These are phyloP conservation scores for Moesziomyces sp. DNA, from an alignment of 1,284 basidiomycete genomes.

Conservation along the genomic window DNA sequence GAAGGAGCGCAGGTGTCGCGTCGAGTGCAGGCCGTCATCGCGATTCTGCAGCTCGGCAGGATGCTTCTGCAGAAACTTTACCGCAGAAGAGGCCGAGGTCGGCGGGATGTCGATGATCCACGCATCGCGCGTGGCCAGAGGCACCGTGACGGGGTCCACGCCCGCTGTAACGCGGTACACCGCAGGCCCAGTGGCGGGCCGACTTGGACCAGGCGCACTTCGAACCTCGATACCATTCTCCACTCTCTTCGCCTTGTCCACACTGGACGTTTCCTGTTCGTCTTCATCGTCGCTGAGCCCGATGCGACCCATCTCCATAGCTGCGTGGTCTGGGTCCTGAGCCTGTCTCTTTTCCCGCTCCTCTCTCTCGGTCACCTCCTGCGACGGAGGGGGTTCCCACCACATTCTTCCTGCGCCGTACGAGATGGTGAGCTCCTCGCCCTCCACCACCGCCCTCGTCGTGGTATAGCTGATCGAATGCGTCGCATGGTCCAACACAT, in stretches of 20 bases:
- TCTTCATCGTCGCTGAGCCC: conserved; percentile 7
- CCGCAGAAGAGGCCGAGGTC: conserved; percentile 28
- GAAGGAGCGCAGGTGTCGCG: conserved; percentile 55
- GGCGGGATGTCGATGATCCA: conserved; percentile 86
- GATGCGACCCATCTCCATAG: conserved; percentile 15
- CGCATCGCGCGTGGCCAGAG: conserved; percentile 73
- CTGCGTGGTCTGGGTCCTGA: conserved; percentile 10
- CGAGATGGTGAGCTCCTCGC: conserved; percentile 83
- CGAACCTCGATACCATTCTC: conserved; percentile 24
- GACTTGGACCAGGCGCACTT: conserved; percentile 22
- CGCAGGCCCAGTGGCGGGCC: conserved; percentile 29
- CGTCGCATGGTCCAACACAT: conserved; percentile 70
- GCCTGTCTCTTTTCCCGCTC: conserved; percentile 4
- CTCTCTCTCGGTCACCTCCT: conserved; percentile 10
- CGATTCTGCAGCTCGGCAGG: conserved; percentile 31
- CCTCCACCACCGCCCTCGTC: conserved; percentile 71
- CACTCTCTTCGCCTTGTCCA: neutral
- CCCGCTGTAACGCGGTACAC: conserved; percentile 67
- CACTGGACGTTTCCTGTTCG: neutral
- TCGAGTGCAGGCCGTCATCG: conserved; percentile 40
- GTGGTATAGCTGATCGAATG: conserved; percentile 79
- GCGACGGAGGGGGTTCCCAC: conserved; percentile 51
- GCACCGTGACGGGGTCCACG: conserved; percentile 67
- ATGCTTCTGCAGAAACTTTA: conserved; percentile 45
- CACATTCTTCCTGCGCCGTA: conserved; percentile 72